Evolutionary conservation across 23 red algal genomes (phyloP).

Genomic region (Chondrus crispus): DNA sequence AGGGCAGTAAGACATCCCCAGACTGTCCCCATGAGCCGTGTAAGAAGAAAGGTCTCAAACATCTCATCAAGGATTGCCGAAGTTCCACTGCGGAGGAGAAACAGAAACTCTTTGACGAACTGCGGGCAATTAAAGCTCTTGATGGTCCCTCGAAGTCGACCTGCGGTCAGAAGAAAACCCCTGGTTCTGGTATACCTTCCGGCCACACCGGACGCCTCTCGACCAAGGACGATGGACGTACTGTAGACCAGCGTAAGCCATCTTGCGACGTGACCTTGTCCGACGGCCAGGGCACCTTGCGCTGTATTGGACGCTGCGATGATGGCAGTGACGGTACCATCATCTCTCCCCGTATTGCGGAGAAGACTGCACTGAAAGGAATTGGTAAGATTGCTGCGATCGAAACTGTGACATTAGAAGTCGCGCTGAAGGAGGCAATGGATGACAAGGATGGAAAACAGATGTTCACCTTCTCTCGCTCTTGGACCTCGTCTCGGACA

Average conservation of each 20-base stretch:
- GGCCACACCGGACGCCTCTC: not conserved
- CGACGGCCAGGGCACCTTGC: not conserved
- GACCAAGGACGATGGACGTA: not conserved
- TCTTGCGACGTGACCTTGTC: not conserved
- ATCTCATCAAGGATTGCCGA: constrained; percentile 12
- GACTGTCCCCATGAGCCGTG: not conserved
- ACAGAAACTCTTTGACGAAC: not conserved
- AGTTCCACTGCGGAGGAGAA: not conserved
- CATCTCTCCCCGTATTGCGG: not conserved
- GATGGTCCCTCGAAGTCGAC: not conserved
- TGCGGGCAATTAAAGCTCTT: not conserved
- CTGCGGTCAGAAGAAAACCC: not conserved
- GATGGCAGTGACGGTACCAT: not conserved
- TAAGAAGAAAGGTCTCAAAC: not conserved
- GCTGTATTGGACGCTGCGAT: not conserved
- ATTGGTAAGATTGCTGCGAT: not conserved
- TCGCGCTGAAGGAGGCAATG: not conserved
- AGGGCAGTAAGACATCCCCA: no score
- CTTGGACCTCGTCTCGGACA: not conserved
- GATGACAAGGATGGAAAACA: not conserved
- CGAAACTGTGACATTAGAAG: not conserved
- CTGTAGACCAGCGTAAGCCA: not conserved
- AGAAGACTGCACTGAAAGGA: not conserved
- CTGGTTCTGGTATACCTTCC: no score
- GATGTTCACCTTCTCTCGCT: not conserved